Evolutionary conservation across 768 basidiomycete species (phyloP).

Genomic region (Paxillus involutus): DNA sequence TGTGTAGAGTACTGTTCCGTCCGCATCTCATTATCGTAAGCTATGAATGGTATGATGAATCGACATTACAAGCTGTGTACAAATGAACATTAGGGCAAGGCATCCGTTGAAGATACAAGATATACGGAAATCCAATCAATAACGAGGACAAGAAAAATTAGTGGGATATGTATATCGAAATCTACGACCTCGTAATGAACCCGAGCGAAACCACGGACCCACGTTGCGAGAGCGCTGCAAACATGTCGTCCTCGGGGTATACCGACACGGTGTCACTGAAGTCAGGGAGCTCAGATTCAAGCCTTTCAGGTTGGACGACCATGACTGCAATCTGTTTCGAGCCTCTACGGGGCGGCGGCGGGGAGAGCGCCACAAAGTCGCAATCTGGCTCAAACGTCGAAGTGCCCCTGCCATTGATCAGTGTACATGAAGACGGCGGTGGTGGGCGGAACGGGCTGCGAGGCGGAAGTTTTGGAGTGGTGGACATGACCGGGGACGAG

Average conservation of each 20-base stretch:
- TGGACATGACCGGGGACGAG: constrained; percentile 43
- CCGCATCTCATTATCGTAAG: background rate
- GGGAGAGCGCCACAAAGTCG: constrained; percentile 54
- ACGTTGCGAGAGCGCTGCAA: constrained; percentile 43
- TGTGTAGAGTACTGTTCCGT: constrained; percentile 12
- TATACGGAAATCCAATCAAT: background rate
- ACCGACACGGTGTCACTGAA: constrained; percentile 3
- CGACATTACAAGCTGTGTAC: background rate
- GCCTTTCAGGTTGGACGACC: constrained; percentile 10
- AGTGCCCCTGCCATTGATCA: constrained; percentile 2
- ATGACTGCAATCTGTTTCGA: constrained; percentile 45
- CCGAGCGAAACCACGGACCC: constrained; percentile 57
- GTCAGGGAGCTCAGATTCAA: constrained; percentile 9
- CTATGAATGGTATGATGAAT: background rate
- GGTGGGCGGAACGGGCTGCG: constrained; percentile 24
- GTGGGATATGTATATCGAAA: constrained; percentile 2
- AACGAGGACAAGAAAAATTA: constrained; percentile 7
- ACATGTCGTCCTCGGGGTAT: constrained; percentile 9
- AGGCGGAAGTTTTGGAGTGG: constrained; percentile 16
- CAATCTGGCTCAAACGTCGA: constrained; percentile 26
- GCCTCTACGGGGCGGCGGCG: constrained; percentile 65
- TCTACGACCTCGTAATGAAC: constrained; percentile 43
- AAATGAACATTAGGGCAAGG: background rate
- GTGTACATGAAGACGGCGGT: constrained; percentile 14
- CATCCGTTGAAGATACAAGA: background rate